phyloP scores from a whole-genome alignment of 768 basidiomycete genomes.

The Tulasnella sp. region DNA sequence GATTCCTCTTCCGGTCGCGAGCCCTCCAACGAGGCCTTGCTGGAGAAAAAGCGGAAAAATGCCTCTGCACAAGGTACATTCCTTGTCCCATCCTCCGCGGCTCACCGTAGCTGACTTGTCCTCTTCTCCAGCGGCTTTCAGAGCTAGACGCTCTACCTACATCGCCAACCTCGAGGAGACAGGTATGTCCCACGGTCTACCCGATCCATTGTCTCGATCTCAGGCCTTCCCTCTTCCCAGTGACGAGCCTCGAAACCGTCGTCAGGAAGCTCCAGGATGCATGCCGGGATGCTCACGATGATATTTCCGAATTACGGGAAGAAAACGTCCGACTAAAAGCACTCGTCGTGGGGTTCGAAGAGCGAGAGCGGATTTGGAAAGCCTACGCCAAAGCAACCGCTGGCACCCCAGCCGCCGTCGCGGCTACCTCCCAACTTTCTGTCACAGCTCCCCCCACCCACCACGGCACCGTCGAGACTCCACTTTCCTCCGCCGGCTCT shows the following conservation, averaged over 20 bases:
- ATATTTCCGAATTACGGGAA: slow-evolving; percentile 48
- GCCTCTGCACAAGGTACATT: slow-evolving; percentile 83
- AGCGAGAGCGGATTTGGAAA: slow-evolving; percentile 35
- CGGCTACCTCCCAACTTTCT: slow-evolving; percentile 35
- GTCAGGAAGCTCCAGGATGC: slow-evolving; percentile 75
- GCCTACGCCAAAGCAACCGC: slow-evolving; percentile 18
- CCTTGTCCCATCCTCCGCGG: slow-evolving; percentile 31
- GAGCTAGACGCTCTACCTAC: slow-evolving; percentile 53
- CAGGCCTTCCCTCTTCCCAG: slow-evolving; percentile 27
- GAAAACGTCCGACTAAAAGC: slow-evolving; percentile 44
- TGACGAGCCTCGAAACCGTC: slow-evolving; percentile 74
- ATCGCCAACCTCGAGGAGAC: slow-evolving; percentile 81
- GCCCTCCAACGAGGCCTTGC: not conserved
- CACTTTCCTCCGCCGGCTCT: slow-evolving; percentile 4
- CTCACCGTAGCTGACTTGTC: slow-evolving; percentile 9
- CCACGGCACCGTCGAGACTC: slow-evolving; percentile 26
- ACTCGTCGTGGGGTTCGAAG: slow-evolving; percentile 26
- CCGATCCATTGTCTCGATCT: not conserved
- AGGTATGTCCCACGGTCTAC: slow-evolving; percentile 27
- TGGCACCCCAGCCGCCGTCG: slow-evolving; percentile 22
- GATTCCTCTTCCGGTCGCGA: not conserved
- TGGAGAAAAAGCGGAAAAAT: slow-evolving; percentile 45
- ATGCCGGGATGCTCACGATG: slow-evolving; percentile 51
- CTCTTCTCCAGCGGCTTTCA: slow-evolving; percentile 13
- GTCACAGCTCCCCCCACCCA: slow-evolving; percentile 29